Evolutionary conservation across 352 stramenopile species (phyloP), one percentile per base, ranked within the genome.

Genomic region (Phytophthora syringae): DNA sequence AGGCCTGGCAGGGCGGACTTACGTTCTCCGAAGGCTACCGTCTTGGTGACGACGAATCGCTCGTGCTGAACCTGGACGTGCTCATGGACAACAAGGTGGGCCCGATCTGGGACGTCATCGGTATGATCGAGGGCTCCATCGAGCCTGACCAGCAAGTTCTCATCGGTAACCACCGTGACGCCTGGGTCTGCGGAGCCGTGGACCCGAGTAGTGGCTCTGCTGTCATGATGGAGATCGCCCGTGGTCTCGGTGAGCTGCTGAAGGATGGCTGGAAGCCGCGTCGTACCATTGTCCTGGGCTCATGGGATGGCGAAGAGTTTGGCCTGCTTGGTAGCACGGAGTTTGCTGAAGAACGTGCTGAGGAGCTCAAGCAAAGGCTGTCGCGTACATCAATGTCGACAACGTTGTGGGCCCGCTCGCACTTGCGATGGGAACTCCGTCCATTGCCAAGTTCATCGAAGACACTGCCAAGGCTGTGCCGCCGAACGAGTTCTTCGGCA

Each of bases 381-480:
- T 84, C 0, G 78, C 80, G 5, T 95, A 94, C 67, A 75, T 95
- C n/a, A 95, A 95, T 55, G 81, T 90, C 4, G 87, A 95, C 56
- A 73, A 72, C 13, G 79, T 94, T 10, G 76, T 76, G 5, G 85
- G 87, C 27, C 61, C 69, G 16, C 30, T 70, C 16, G 70, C 92
- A 0, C 48, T 73, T 9, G 83, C 79, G 6, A 69, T 64, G 24
- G 78, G 76, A 20, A 88, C 77, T 32, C 84, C 82, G 1, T 83
- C 82, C 2, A 73, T 94, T 21, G 70, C 76, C 12, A 64, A 77
- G 15, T 73, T 91, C 24, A 70, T 90, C 11, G 37, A 84, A 40
- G 55, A 81, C 11, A 81, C 85, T 0, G 69, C 84, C 12, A 64
- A 71, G 11, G 73, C 77, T 22, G 69, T 91, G 11, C 68, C 75